These are phyloP conservation scores for Barnettozyma vustinii DNA, from an alignment of 805 yeast species.

Conservation along the genomic window DNA sequence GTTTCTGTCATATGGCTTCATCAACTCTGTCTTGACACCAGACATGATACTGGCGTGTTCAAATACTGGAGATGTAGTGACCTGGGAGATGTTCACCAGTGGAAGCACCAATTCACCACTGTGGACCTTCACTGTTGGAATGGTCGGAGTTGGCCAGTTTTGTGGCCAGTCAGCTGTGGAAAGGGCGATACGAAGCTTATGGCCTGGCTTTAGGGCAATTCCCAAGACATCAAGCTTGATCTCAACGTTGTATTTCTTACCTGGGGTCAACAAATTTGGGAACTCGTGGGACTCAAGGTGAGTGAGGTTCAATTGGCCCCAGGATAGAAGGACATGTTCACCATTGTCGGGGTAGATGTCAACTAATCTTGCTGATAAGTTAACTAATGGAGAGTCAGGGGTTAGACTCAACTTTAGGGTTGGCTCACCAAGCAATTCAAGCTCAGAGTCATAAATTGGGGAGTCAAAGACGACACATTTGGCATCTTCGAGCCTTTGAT, in stretches of 20 bases:
- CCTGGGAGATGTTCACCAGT: slow-evolving; percentile 16
- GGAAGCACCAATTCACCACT: slow-evolving; percentile 30
- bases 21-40: slow-evolving; percentile 20
- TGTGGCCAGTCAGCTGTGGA: slow-evolving; percentile 46
- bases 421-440: slow-evolving; percentile 36
- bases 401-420: slow-evolving; percentile 27
- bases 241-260: slow-evolving; percentile 29
- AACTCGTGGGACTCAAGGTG: slow-evolving; percentile 37
- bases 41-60: slow-evolving; percentile 27
- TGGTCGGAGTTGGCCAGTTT: slow-evolving; percentile 40
- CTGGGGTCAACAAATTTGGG: slow-evolving; percentile 32
- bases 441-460: slow-evolving; percentile 19
- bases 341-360: slow-evolving; percentile 34
- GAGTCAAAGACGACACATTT: slow-evolving; percentile 35
- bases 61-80: slow-evolving; percentile 25
- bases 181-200: slow-evolving; percentile 34
- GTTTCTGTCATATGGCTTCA: slow-evolving; percentile 22
- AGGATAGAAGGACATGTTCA: slow-evolving; percentile 32
- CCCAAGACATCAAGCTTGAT: slow-evolving; percentile 38
- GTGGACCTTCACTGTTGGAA: slow-evolving; percentile 31
- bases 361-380: slow-evolving; percentile 33
- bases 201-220: slow-evolving; percentile 31
- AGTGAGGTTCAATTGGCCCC: slow-evolving; percentile 41
- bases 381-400: slow-evolving; percentile 35
- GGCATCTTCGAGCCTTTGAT: slow-evolving; percentile 37